Evolutionary conservation across 2,329 filamentous ascomycete species (phyloP), one percentile per base, ranked within the genome.

Genomic region (Fusarium buharicum): DNA sequence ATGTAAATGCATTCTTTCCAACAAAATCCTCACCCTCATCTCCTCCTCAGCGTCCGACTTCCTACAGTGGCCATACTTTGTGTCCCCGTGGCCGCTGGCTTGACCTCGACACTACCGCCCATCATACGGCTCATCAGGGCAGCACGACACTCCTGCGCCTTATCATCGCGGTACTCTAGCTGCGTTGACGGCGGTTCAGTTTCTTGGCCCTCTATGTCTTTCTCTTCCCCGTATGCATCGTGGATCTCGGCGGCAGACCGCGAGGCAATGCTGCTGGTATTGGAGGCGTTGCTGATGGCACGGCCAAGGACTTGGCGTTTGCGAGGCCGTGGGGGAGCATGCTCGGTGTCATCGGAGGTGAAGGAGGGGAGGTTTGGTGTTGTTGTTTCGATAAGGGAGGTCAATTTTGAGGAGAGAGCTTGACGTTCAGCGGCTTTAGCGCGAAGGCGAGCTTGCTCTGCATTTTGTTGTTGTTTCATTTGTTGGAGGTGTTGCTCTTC

Each of bases 271-370:
- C 75, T 81, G 49, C 82, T 85, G 6, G 77, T 76, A 1, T 80
- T 80, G 3, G 84, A 87, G 3, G 79, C 79, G 67, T 86, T 87
- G 74, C 84, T 86, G 24, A 83, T 73, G 4, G 84, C 86, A 11
- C 86, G 82, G 6, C 86, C 86, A 4, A 88, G 75, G 52, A 88
- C 82, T 50, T 81, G 77, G 11, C 83, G 81, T 47, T 79, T 76
- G 2, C 79, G 64, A 50, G 74, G 66, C 16, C 72, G 62, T 49
- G 72, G 39, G 14, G 58, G 31, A 31, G 58, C 41, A 31, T 49
- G 53, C 37, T 64, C 58, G 9, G 45, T 54, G 37, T 59, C 62
- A 27, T 65, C 62, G 6, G 62, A 58, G 5, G 55, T 48, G 16
- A 62, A 64, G 12, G 58, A 65, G 16, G 56, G 54, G 27, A 59